Percentiles rank a stretch among this genome's conserved stretches.
phyloP scores from a whole-genome alignment of 768 basidiomycete species.

The Lenzites betulinus region DNA sequence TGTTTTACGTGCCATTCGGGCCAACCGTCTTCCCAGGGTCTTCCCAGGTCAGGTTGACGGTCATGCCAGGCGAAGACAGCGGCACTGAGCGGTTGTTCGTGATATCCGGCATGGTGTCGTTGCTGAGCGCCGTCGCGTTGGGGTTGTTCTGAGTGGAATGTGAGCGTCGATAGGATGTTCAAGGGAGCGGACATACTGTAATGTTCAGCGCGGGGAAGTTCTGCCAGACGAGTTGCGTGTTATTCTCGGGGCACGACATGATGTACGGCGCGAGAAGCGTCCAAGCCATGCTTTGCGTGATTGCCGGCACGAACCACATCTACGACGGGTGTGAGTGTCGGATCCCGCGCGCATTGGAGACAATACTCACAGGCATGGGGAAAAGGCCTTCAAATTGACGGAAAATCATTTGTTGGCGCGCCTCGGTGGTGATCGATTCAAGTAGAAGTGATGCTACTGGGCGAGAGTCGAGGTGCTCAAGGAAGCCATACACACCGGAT shows the following conservation, averaged over 20 bases:
- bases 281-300: conserved; percentile 67
- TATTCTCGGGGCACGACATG: conserved; percentile 51
- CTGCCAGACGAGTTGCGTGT: conserved; percentile 51
- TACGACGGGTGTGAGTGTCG: neutral
- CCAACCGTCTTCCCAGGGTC: conserved; percentile 52
- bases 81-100: conserved; percentile 52
- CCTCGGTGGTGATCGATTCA: conserved; percentile 62
- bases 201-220: conserved; percentile 60
- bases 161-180: neutral
- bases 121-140: conserved; percentile 27
- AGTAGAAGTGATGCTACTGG: conserved; percentile 52
- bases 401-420: conserved; percentile 67
- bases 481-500: conserved; percentile 62
- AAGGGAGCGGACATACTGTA: conserved; percentile 32
- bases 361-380: conserved; percentile 51
- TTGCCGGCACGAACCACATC: conserved; percentile 53
- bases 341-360: neutral
- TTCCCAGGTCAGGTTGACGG: conserved; percentile 56
- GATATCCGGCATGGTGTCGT: conserved; percentile 49
- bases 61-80: conserved; percentile 46
- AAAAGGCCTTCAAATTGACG: conserved; percentile 62
- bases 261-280: conserved; percentile 58
- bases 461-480: conserved; percentile 62
- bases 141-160: conserved; percentile 35
- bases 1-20: conserved; percentile 53